Conservation (phyloP, 768 basidiomycete genomes). For the Lactifluus hygrophoroides region DNA sequence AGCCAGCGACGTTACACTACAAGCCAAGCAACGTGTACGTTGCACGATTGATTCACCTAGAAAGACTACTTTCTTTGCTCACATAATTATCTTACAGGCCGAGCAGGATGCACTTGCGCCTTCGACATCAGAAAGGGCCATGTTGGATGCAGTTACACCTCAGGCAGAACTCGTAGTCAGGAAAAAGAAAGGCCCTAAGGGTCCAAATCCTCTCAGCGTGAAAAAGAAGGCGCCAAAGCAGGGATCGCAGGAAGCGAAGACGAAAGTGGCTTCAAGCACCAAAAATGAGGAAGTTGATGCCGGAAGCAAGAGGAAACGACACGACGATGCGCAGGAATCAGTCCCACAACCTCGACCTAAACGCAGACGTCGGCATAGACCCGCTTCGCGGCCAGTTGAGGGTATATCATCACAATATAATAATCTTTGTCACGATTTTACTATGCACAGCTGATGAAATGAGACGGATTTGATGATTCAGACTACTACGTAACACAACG, state of each 20-base stretch:
- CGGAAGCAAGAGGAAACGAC: constrained; percentile 26
- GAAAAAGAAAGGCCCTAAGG: constrained; percentile 65
- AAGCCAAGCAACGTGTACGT: constrained; percentile 54
- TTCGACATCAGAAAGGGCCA: constrained; percentile 38
- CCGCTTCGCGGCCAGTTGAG: not conserved
- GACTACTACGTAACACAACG: not conserved
- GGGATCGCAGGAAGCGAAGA: not conserved
- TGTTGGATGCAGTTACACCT: constrained; percentile 30
- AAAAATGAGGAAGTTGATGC: constrained; percentile 14
- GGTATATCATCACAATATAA: not conserved
- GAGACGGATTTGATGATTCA: not conserved
- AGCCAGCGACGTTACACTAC: constrained; percentile 68
- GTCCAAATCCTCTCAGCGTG: constrained; percentile 85
- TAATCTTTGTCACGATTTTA: not conserved
- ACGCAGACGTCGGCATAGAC: constrained; percentile 25
- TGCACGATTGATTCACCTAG: not conserved
- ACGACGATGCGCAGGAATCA: constrained; percentile 11
- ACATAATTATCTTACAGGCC: constrained; percentile 33
- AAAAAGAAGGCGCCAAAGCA: constrained; percentile 63
- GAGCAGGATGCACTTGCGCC: constrained; percentile 57
- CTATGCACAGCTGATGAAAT: too few species aligned
- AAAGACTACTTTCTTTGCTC: not conserved
- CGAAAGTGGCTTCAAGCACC: constrained; percentile 17
- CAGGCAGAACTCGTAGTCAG: constrained; percentile 38
- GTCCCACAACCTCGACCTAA: constrained; percentile 15